Base-by-base conservation (phyloP, 305 asterid genomes). In the Stenogyne calaminthoides region DNA sequence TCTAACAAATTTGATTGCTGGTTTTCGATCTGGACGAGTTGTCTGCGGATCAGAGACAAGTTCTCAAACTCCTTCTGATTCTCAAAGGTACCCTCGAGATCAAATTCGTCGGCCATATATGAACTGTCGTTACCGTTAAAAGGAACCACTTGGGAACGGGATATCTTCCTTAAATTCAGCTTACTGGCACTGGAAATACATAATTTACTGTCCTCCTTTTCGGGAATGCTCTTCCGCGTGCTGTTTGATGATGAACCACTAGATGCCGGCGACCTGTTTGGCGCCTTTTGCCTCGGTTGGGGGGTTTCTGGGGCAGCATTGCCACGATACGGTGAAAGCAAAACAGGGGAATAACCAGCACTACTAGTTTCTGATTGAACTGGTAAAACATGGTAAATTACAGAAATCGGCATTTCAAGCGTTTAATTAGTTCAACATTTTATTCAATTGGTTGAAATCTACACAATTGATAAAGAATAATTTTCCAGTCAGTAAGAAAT, bases 1-100 rank as follows among this genome's bases (percentile, higher is more conserved):
- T 89, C 87, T 75, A 91, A 42, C 67, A 91, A 80, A 67, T 83
- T 85, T 1, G 93, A 88, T 71, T 91, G 97, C 77, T 89, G 97
- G 77, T 72, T 81, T 81, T 89, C 96, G 20, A 91, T 91, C 80
- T 86, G 93, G 72, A 55, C 67, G 64, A 91, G 92, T 52, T 91
- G 96, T 69, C 81, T 80, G 9, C 79, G 87, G 42, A 91, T 87
- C 71, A 85, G 75, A 69, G 88, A 75, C 20, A 91, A 34, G 69
- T 79, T 87, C 79, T 85, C 92, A 5, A 80, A 80, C 87, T 86
- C 94, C 74, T 76, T 78, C 47, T 70, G 82, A 76, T 75, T 79
- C 69, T 69, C 88, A 39, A 47, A n/a, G 2, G 55, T 61, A 7
- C 55, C 81, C 42, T 75, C 81, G 19, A 37, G 36, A 27, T 64